These are phyloP conservation scores for Aspergillus mulundensis DNA, from an alignment of 495 filamentous ascomycete species.

Conservation along the genomic window DNA sequence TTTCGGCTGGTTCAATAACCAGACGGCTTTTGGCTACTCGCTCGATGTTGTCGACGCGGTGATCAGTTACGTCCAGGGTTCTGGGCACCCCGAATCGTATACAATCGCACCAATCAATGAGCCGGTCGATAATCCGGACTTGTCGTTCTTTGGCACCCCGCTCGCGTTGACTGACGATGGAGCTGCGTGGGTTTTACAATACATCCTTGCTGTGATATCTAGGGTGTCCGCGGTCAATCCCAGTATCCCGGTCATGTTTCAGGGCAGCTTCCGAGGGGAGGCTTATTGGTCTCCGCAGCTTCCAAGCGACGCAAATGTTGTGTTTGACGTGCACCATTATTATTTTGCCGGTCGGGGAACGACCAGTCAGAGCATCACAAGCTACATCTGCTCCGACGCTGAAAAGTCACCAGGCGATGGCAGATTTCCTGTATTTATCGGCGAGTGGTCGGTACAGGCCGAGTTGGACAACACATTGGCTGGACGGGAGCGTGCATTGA, in stretches of 20 bases:
- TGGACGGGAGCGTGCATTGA: constrained; percentile 20
- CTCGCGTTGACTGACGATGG: constrained; percentile 24
- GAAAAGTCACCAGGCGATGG: constrained; percentile 18
- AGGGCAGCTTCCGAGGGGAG: constrained; percentile 27
- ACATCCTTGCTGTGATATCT: not conserved
- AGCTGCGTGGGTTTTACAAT: constrained; percentile 23
- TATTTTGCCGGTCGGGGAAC: constrained; percentile 23
- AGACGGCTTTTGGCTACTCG: constrained; percentile 25
- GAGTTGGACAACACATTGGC: constrained; percentile 19
- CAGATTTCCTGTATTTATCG: constrained; percentile 31
- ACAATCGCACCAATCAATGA: constrained; percentile 3
- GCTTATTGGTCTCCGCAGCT: constrained; percentile 24
- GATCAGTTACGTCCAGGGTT: constrained; percentile 23
- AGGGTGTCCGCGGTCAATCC: constrained; percentile 19
- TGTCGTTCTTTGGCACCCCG: constrained; percentile 26
- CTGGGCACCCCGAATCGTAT: constrained; percentile 23
- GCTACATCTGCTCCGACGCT: constrained; percentile 22
- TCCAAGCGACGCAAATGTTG: constrained; percentile 21
- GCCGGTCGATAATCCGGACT: constrained; percentile 17
- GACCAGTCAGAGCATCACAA: constrained; percentile 22
- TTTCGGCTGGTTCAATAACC: constrained; percentile 28
- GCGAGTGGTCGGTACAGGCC: constrained; percentile 29
- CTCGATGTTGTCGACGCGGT: constrained; percentile 26
- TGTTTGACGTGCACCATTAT: constrained; percentile 32
- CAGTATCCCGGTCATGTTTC: constrained; percentile 28